Conservation (phyloP, 2,329 filamentous ascomycete species). For the Botrytis galanthina region DNA sequence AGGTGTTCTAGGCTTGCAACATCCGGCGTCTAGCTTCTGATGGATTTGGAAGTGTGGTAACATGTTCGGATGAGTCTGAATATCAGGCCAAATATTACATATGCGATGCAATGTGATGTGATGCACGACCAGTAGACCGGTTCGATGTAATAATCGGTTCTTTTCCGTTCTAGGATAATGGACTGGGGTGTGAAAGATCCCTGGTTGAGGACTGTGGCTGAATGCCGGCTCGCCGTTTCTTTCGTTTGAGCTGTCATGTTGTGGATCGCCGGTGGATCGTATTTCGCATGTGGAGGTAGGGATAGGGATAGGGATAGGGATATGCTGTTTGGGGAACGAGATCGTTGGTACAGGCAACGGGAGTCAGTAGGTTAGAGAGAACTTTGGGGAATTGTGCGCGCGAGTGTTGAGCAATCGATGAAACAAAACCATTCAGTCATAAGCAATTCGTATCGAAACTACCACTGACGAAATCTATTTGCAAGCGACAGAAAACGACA, state of each 20-base stretch:
- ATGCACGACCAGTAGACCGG: constrained; percentile 1
- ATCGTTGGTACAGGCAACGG: neutral
- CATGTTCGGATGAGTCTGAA: neutral
- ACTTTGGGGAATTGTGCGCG: neutral
- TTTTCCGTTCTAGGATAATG: neutral
- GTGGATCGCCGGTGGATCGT: neutral
- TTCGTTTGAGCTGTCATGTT: neutral
- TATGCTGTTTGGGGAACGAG: neutral
- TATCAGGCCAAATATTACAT: neutral
- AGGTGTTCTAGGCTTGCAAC: neutral
- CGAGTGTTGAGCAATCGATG: neutral
- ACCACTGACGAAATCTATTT: neutral
- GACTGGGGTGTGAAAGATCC: neutral
- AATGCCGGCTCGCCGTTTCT: constrained; percentile 1
- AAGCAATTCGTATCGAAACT: neutral
- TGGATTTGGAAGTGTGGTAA: neutral
- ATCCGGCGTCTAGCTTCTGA: neutral
- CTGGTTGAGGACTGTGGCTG: neutral
- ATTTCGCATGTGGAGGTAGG: neutral
- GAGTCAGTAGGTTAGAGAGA: neutral
- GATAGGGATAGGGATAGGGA: neutral
- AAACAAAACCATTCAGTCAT: neutral
- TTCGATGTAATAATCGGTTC: neutral
- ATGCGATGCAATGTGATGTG: neutral
- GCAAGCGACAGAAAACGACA: neutral